Conservation (phyloP, 2,329 filamentous ascomycete species). For the Pseudogymnoascus sp. region DNA sequence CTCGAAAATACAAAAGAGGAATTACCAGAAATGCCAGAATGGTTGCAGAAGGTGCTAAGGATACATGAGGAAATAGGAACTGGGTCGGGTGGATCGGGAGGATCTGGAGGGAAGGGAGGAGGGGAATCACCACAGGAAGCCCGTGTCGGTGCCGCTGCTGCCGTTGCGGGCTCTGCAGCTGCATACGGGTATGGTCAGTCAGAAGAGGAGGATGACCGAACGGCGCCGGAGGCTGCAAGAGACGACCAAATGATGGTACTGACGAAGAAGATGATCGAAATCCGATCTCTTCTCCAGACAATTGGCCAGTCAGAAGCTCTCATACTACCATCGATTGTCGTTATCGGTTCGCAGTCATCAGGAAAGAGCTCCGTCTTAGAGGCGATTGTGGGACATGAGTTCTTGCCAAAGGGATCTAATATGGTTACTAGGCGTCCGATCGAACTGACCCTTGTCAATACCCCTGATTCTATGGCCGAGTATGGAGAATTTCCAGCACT, state of each 20-base stretch:
- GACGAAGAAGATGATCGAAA: slow-evolving; percentile 99
- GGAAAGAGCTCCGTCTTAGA: slow-evolving; percentile 97
- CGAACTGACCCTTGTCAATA: slow-evolving; percentile 92
- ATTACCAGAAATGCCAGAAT: slow-evolving; percentile 56
- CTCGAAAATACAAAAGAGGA: slow-evolving; percentile 80
- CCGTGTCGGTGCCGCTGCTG: slow-evolving; percentile 51
- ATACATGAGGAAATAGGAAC: slow-evolving; percentile 51
- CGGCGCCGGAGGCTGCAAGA: slow-evolving; percentile 57
- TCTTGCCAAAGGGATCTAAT: slow-evolving; percentile 93
- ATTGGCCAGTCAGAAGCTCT: slow-evolving; percentile 86
- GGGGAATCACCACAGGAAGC: slow-evolving; percentile 46
- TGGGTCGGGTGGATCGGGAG: slow-evolving; percentile 30
- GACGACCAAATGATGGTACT: slow-evolving; percentile 99
- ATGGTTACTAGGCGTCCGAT: slow-evolving; percentile 97
- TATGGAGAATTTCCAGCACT: slow-evolving; percentile 96
- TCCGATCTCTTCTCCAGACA: slow-evolving; percentile 79
- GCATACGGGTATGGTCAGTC: slow-evolving; percentile 72
- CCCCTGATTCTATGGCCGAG: slow-evolving; percentile 74
- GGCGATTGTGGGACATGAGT: slow-evolving; percentile 95
- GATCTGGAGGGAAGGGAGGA: slow-evolving; percentile 34
- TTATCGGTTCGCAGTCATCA: slow-evolving; percentile 96
- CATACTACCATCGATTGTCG: slow-evolving; percentile 92
- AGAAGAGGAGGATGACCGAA: slow-evolving; percentile 54
- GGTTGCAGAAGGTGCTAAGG: slow-evolving; percentile 67
- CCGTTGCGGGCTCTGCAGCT: slow-evolving; percentile 63